Evolutionary conservation across 192 early-diverging fungal genomes (phyloP).

Genomic region (Linnemannia zychae): DNA sequence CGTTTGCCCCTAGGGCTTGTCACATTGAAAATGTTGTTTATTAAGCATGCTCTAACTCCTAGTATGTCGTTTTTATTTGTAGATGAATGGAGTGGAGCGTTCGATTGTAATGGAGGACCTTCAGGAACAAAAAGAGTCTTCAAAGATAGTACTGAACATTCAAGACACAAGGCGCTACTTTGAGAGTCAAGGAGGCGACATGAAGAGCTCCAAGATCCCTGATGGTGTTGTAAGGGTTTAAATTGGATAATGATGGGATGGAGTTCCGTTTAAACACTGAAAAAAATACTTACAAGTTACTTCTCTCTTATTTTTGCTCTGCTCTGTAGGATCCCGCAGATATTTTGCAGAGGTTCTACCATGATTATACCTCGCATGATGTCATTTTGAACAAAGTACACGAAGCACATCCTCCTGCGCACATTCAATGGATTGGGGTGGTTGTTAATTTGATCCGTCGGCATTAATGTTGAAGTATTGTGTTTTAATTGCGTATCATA

Average conservation of each 20-base stretch:
- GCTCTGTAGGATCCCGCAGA: constrained; percentile 23
- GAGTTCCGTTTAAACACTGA: not conserved
- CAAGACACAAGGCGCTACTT: constrained; percentile 83
- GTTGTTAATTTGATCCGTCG: not conserved
- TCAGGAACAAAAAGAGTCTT: constrained; percentile 58
- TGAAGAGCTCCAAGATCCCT: constrained; percentile 34
- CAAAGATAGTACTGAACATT: constrained; percentile 75
- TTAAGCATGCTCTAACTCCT: not conserved
- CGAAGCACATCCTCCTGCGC: not conserved
- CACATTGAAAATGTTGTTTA: constrained; percentile 3
- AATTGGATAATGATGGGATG: not conserved
- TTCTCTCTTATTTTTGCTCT: not conserved
- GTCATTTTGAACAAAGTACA: constrained; percentile 35
- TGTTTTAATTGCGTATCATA: not conserved
- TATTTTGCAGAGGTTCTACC: constrained; percentile 29
- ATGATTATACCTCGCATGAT: constrained; percentile 20
- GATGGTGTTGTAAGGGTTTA: constrained; percentile 18
- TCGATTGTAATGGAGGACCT: constrained; percentile 83
- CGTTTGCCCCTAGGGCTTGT: not conserved
- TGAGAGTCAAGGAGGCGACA: constrained; percentile 71
- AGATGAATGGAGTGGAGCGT: constrained; percentile 65
- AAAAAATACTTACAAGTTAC: not conserved
- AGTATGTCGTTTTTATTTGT: constrained; percentile 19
- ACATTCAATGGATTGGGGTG: not conserved
- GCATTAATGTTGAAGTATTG: not conserved